Percentiles rank a stretch among this genome's conserved stretches.
phyloP scores from a whole-genome alignment of 495 filamentous ascomycete genomes.

The Haplographium delicatum region DNA sequence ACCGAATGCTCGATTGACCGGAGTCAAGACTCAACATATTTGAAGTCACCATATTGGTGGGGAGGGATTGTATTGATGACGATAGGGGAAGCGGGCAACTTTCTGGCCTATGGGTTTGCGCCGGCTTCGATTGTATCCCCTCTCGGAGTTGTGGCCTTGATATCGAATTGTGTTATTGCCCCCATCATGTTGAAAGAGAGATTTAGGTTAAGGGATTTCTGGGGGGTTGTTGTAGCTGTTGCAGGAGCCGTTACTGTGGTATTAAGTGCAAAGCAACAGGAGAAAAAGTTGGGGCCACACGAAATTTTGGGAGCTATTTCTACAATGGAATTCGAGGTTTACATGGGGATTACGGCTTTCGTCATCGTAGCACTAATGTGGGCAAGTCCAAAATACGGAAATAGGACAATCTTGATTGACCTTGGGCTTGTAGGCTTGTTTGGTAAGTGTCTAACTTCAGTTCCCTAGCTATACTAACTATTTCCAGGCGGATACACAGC shows the following conservation, averaged over 20 bases:
- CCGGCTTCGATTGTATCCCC: slow-evolving; percentile 97
- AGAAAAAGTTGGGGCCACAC: slow-evolving; percentile 84
- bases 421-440: slow-evolving; percentile 88
- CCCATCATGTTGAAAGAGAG: slow-evolving; percentile 86
- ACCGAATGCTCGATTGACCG: slow-evolving; percentile 29
- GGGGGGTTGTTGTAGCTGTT: slow-evolving; percentile 81
- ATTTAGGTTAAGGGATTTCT: slow-evolving; percentile 79
- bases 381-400: slow-evolving; percentile 76
- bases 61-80: slow-evolving; percentile 83
- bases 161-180: slow-evolving; percentile 95
- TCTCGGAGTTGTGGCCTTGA: slow-evolving; percentile 86
- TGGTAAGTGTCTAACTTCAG: slow-evolving; percentile 48
- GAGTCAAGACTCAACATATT: slow-evolving; percentile 43
- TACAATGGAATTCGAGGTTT: slow-evolving; percentile 84
- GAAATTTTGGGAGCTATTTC: slow-evolving; percentile 89
- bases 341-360: slow-evolving; percentile 67
- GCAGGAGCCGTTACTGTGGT: slow-evolving; percentile 90
- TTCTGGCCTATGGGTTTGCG: slow-evolving; percentile 97
- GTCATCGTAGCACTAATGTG: slow-evolving; percentile 74
- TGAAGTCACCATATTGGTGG: slow-evolving; percentile 96
- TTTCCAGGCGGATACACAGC: slow-evolving; percentile 82
- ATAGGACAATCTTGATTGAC: slow-evolving; percentile 84
- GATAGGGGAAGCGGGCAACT: slow-evolving; percentile 92
- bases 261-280: slow-evolving; percentile 81
- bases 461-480: slow-evolving; percentile 31